Percentiles rank a stretch among this genome's conserved stretches.
Conservation (phyloP, 2,329 filamentous ascomycete species). For the Xylariaceae sp. region DNA sequence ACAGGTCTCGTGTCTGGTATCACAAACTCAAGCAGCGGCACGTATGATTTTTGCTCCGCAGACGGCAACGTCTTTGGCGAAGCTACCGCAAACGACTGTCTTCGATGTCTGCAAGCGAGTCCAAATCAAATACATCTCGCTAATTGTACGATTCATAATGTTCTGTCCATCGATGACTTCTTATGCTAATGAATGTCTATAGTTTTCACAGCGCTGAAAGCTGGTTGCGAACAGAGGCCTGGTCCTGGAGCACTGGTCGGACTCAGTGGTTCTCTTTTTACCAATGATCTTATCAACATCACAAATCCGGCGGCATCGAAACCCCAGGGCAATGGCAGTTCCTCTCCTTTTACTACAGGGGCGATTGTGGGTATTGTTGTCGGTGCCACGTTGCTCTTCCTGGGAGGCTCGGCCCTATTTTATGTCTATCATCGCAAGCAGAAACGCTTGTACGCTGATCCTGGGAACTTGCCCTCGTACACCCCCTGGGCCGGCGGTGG, state of each 20-base stretch:
- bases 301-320: slow-evolving; percentile 29
- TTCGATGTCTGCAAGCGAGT: slow-evolving; percentile 40
- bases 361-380: slow-evolving; percentile 51
- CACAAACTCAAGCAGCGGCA: slow-evolving; percentile 23
- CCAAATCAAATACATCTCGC: slow-evolving; percentile 39
- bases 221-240: slow-evolving; percentile 44
- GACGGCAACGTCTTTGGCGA: slow-evolving; percentile 33
- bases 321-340: slow-evolving; percentile 20
- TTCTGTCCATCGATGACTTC: neutral
- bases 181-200: neutral
- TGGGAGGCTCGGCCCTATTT: slow-evolving; percentile 41
- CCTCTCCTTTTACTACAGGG: slow-evolving; percentile 38
- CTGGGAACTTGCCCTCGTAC: slow-evolving; percentile 23
- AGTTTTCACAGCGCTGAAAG: slow-evolving; percentile 45
- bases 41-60: slow-evolving; percentile 40
- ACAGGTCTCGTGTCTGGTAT: slow-evolving; percentile 33
- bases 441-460: slow-evolving; percentile 30
- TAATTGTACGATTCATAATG: slow-evolving; percentile 39
- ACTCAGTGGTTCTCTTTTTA: slow-evolving; percentile 41
- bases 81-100: slow-evolving; percentile 34
- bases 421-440: slow-evolving; percentile 44
- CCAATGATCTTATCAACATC: slow-evolving; percentile 35
- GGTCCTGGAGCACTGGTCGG: slow-evolving; percentile 34
- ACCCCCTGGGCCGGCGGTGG: slow-evolving; percentile 21
- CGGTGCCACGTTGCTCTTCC: slow-evolving; percentile 39